phyloP scores from a whole-genome alignment of 176 grass and related monocot species.

The Triticum urartu region DNA sequence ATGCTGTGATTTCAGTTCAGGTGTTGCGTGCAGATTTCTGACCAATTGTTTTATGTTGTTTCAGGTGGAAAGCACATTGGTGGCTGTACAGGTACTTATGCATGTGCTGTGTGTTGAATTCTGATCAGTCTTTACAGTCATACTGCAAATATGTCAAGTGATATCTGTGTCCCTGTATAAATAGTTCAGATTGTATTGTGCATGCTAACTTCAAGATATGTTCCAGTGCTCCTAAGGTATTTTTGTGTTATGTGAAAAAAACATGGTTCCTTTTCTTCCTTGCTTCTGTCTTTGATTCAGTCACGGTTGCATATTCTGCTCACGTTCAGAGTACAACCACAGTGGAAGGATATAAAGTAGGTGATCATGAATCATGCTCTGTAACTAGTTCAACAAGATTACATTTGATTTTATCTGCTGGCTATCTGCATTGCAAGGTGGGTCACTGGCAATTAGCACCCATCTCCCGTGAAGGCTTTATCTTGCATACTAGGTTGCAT shows the following conservation, averaged over 20 bases:
- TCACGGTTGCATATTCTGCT: background rate
- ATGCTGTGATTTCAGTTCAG: background rate
- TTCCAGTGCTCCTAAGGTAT: background rate
- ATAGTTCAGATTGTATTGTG: background rate
- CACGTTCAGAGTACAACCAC: background rate
- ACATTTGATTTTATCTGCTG: background rate
- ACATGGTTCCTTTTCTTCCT: background rate
- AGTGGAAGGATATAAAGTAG: background rate
- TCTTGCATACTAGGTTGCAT: background rate
- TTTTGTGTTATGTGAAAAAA: background rate
- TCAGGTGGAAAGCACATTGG: constrained; percentile 89
- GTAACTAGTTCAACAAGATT: background rate
- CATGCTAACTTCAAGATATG: constrained; percentile 12
- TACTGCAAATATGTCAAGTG: background rate
- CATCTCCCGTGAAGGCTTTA: background rate
- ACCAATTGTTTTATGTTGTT: constrained; percentile 26
- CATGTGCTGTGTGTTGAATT: constrained; percentile 7
- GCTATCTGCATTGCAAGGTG: constrained; percentile 20
- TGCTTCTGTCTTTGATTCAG: background rate
- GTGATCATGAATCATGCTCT: background rate
- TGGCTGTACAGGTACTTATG: constrained; percentile 78
- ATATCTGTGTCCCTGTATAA: background rate
- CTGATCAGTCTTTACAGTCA: constrained; percentile 1
- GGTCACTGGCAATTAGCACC: background rate
- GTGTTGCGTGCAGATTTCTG: constrained; percentile 4